phyloP scores from a whole-genome alignment of 257 asterid genomes.

The Verbascum thapsus region DNA sequence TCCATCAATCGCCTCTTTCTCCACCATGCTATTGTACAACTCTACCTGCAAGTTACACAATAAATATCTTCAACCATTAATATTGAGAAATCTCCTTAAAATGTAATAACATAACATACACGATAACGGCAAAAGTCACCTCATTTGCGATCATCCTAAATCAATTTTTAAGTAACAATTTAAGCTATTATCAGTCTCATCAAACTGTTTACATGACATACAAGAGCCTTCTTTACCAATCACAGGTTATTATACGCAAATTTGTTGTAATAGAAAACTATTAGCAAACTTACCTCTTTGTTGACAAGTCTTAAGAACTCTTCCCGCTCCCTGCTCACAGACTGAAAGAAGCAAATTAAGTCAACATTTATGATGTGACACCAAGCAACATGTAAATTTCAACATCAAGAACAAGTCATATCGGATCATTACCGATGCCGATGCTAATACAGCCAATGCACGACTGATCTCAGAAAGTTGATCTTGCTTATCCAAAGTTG shows the following conservation, averaged over 20 bases:
- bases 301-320: slow-evolving; percentile 93
- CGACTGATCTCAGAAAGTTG: slow-evolving; percentile 92
- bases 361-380: slow-evolving; percentile 29
- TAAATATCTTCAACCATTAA: slow-evolving; percentile 14
- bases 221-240: slow-evolving; percentile 11
- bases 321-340: slow-evolving; percentile 97
- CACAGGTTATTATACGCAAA: slow-evolving; percentile 10
- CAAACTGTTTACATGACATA: slow-evolving; percentile 10
- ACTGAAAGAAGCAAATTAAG: slow-evolving; percentile 57
- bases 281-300: slow-evolving; percentile 72
- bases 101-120: not conserved
- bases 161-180: too few relatives aligned
- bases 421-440: slow-evolving; percentile 73
- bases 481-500: slow-evolving; percentile 74
- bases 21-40: slow-evolving; percentile 83
- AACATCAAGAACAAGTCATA: slow-evolving; percentile 20
- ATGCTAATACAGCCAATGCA: slow-evolving; percentile 91
- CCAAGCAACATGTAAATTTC: slow-evolving; percentile 26
- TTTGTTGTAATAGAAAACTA: slow-evolving; percentile 16
- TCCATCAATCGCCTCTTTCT: slow-evolving; percentile 73
- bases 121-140: not conserved
- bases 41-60: slow-evolving; percentile 63
- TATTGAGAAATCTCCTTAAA: slow-evolving; percentile 18
- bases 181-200: slow-evolving; percentile 13
- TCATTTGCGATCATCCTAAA: not conserved